Percentiles rank a stretch among this genome's conserved stretches.
These are phyloP conservation scores for Tephrocybe sp. DNA, from an alignment of 768 basidiomycete species.

Conservation along the genomic window DNA sequence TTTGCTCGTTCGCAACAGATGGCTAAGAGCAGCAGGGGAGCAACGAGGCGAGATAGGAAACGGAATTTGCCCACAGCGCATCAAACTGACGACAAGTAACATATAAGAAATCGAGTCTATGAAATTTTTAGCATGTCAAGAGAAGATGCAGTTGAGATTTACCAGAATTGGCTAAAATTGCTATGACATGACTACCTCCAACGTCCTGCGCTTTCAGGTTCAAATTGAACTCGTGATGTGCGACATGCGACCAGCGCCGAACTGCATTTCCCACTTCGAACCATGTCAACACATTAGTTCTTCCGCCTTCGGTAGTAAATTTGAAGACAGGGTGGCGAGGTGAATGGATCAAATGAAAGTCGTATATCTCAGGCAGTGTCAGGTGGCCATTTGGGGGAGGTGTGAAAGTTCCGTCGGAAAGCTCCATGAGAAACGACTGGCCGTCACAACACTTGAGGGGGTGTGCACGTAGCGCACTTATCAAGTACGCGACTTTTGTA, in stretches of 20 bases:
- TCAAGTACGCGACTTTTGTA: too few species aligned
- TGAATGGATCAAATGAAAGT: slow-evolving; percentile 4
- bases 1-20: slow-evolving; percentile 1
- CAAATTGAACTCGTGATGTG: background rate
- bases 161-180: slow-evolving; percentile 5
- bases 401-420: too few species aligned
- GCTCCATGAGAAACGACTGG: too few species aligned
- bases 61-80: slow-evolving; percentile 4
- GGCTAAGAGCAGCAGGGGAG: slow-evolving; percentile 3
- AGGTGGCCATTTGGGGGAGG: slow-evolving; percentile 1
- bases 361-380: slow-evolving; percentile 1
- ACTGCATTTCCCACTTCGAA: background rate
- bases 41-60: slow-evolving; percentile 6
- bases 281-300: background rate
- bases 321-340: slow-evolving; percentile 1
- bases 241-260: background rate
- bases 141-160: too few species aligned
- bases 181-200: background rate
- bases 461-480: too few species aligned
- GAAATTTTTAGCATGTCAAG: too few species aligned
- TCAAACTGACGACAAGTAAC: slow-evolving; percentile 1
- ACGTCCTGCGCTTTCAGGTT: background rate
- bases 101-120: slow-evolving; percentile 4
- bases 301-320: background rate
- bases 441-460: too few species aligned